Percentiles rank a stretch among this genome's conserved stretches.
Conservation (phyloP, 2,329 filamentous ascomycete species). For the Fusarium odoratissimum region DNA sequence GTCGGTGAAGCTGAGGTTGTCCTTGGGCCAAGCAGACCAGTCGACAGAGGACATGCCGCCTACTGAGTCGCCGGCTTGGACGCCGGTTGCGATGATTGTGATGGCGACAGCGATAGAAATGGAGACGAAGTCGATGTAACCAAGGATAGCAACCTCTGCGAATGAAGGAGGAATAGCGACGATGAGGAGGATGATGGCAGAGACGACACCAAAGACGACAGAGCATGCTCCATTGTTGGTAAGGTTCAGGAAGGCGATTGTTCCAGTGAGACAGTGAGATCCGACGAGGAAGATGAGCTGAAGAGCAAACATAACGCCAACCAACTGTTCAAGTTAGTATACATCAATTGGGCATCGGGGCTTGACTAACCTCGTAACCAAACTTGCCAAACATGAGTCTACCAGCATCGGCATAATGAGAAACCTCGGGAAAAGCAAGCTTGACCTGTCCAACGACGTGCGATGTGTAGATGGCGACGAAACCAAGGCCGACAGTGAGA, state of each 20-base stretch:
- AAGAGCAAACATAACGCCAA: slow-evolving; percentile 70
- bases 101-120: slow-evolving; percentile 73
- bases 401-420: slow-evolving; percentile 76
- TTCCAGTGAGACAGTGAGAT: slow-evolving; percentile 78
- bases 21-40: slow-evolving; percentile 61
- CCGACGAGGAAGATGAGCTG: slow-evolving; percentile 77
- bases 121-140: slow-evolving; percentile 69
- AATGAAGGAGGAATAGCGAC: slow-evolving; percentile 62
- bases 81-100: slow-evolving; percentile 73
- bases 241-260: slow-evolving; percentile 74
- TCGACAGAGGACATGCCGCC: slow-evolving; percentile 49
- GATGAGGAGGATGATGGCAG: slow-evolving; percentile 58
- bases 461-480: slow-evolving; percentile 61
- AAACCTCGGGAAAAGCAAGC: slow-evolving; percentile 65
- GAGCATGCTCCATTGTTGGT: slow-evolving; percentile 65
- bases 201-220: slow-evolving; percentile 59
- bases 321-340: slow-evolving; percentile 48
- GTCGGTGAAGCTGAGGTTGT: slow-evolving; percentile 60
- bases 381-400: slow-evolving; percentile 69
- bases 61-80: slow-evolving; percentile 50
- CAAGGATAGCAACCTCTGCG: slow-evolving; percentile 61
- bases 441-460: slow-evolving; percentile 62
- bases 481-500: slow-evolving; percentile 55
- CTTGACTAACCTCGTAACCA: slow-evolving; percentile 61
- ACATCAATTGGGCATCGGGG: neutral